Percentiles rank a stretch among this genome's conserved stretches.
phyloP scores from a whole-genome alignment of 208 protist genomes.

The Acanthamoeba rhysodes region DNA sequence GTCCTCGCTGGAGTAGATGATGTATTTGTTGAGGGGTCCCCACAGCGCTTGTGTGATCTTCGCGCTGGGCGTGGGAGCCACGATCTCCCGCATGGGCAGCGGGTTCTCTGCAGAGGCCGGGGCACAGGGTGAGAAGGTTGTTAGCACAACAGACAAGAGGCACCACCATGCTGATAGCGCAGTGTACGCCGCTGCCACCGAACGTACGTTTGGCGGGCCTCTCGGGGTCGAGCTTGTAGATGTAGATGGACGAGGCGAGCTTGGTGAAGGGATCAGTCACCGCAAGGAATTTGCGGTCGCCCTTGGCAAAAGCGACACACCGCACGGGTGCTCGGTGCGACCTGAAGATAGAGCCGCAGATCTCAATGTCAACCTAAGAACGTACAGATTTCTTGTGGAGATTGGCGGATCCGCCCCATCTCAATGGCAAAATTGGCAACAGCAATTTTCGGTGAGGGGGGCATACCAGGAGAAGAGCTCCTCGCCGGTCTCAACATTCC shows the following conservation, averaged over 20 bases:
- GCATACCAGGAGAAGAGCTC: slow-evolving; percentile 60
- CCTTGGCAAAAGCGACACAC: slow-evolving; percentile 93
- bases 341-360: background rate
- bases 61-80: slow-evolving; percentile 34
- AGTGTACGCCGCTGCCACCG: too few species aligned
- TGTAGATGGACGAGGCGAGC: slow-evolving; percentile 92
- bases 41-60: slow-evolving; percentile 95
- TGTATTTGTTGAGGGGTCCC: slow-evolving; percentile 97
- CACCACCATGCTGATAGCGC: too few species aligned
- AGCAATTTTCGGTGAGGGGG: background rate
- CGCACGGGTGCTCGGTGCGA: slow-evolving; percentile 80
- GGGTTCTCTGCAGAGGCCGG: background rate
- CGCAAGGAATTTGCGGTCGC: slow-evolving; percentile 94
- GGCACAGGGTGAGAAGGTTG: background rate
- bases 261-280: slow-evolving; percentile 94
- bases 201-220: slow-evolving; percentile 42
- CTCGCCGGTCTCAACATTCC: slow-evolving; percentile 95
- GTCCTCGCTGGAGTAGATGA: slow-evolving; percentile 96
- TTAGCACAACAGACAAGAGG: background rate
- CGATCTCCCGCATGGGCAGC: slow-evolving; percentile 62
- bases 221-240: slow-evolving; percentile 92
- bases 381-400: background rate
- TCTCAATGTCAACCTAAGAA: background rate
- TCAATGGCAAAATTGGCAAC: background rate
- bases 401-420: too few species aligned